These are phyloP conservation scores for Pseudoneurospora amorphoporcata DNA, from an alignment of 495 filamentous ascomycete species.

Conservation along the genomic window DNA sequence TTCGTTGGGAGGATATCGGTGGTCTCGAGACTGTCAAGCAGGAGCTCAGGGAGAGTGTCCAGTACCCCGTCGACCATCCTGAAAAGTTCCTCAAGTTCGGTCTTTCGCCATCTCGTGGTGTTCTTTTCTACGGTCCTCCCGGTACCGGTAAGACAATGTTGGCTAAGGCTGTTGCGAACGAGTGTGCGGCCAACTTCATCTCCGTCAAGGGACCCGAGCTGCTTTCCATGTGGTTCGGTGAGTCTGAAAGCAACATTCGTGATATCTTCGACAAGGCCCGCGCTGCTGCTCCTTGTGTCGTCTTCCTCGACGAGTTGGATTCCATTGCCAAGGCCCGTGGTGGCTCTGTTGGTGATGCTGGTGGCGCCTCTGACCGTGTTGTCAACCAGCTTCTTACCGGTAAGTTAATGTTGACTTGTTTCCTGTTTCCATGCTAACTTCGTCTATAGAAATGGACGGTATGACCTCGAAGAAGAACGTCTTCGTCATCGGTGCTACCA, in stretches of 20 bases:
- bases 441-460: slow-evolving; percentile 78
- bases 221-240: slow-evolving; percentile 99
- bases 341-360: slow-evolving; percentile 92
- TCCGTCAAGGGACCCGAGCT: slow-evolving; percentile 97
- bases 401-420: slow-evolving; percentile 36
- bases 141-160: slow-evolving; percentile 99
- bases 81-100: slow-evolving; percentile 99
- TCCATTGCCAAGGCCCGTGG: slow-evolving; percentile 99
- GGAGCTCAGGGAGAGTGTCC: slow-evolving; percentile 97
- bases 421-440: slow-evolving; percentile 32
- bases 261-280: slow-evolving; percentile 99
- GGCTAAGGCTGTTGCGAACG: slow-evolving; percentile 98
- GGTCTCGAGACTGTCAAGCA: slow-evolving; percentile 97
- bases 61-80: slow-evolving; percentile 98
- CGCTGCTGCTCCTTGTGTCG: slow-evolving; percentile 94
- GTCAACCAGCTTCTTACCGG: slow-evolving; percentile 98
- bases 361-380: slow-evolving; percentile 97
- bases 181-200: slow-evolving; percentile 99
- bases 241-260: slow-evolving; percentile 98
- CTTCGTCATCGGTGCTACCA: slow-evolving; percentile 98
- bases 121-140: slow-evolving; percentile 95
- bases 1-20: slow-evolving; percentile 99
- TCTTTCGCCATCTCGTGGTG: slow-evolving; percentile 94
- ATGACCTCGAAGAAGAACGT: slow-evolving; percentile 99
- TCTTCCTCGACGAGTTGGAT: slow-evolving; percentile 97